Percentiles rank a stretch among this genome's conserved stretches.
Evolutionary conservation across 176 grass and related monocot genomes (phyloP).

Genomic region (Eragrostis curvula): DNA sequence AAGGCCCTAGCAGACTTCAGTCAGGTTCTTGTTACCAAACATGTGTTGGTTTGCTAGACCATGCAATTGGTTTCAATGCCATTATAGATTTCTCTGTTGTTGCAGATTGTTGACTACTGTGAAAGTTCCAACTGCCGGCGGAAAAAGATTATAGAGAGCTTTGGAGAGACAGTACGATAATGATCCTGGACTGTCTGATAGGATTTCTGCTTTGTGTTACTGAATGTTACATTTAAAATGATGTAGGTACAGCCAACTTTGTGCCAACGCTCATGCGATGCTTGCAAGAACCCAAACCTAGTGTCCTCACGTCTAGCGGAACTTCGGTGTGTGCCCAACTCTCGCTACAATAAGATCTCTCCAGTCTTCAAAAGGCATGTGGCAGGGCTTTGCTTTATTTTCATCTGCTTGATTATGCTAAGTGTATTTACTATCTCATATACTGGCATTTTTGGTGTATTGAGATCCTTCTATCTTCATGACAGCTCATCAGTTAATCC

Average conservation of each 20-base stretch:
- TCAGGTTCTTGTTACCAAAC: constrained; percentile 63
- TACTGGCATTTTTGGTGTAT: constrained; percentile 17
- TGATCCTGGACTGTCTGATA: neutral
- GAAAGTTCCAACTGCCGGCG: constrained; percentile 74
- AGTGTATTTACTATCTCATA: constrained; percentile 13
- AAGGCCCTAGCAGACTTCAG: constrained; percentile 80
- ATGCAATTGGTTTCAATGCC: constrained; percentile 8
- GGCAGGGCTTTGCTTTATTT: neutral
- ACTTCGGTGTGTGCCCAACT: constrained; percentile 55
- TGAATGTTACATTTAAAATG: constrained; percentile 43
- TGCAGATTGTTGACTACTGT: constrained; percentile 90
- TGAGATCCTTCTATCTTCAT: constrained; percentile 40
- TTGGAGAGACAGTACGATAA: constrained; percentile 77
- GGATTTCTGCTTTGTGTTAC: constrained; percentile 37
- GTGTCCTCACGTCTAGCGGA: constrained; percentile 61
- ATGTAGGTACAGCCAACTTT: constrained; percentile 73
- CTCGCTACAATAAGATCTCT: constrained; percentile 60
- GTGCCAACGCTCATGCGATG: constrained; percentile 83
- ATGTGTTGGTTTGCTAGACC: constrained; percentile 11
- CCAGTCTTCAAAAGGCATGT: constrained; percentile 65
- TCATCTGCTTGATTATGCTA: neutral
- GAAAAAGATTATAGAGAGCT: constrained; percentile 85
- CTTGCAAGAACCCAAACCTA: constrained; percentile 83
- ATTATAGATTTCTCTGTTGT: constrained; percentile 27
- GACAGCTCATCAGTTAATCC: constrained; percentile 61